Percentiles rank a stretch among this genome's conserved stretches.
phyloP scores from a whole-genome alignment of 2,329 filamentous ascomycete genomes.

The Paecilomyces formosus region DNA sequence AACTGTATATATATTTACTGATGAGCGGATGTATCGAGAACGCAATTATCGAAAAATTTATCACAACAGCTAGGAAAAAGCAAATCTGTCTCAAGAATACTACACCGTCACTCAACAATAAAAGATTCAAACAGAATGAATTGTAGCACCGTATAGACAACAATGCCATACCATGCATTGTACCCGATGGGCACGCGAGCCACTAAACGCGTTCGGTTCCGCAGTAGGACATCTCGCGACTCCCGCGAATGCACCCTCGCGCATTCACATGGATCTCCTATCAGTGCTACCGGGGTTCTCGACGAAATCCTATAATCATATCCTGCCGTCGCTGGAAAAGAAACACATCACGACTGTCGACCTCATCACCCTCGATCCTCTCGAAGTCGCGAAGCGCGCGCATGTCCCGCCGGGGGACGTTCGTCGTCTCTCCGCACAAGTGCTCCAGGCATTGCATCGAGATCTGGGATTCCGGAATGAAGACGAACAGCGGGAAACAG shows the following conservation, averaged over 20 bases:
- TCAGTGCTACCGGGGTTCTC: slow-evolving; percentile 75
- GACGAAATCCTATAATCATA: slow-evolving; percentile 60
- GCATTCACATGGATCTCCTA: slow-evolving; percentile 58
- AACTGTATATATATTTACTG: too few relatives aligned
- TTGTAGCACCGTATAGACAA: too few relatives aligned
- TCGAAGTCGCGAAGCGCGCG: slow-evolving; percentile 79
- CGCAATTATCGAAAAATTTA: too few relatives aligned
- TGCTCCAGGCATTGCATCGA: slow-evolving; percentile 60
- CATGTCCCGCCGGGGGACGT: slow-evolving; percentile 74
- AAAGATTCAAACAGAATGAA: too few relatives aligned
- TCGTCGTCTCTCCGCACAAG: slow-evolving; percentile 60
- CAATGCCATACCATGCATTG: background rate
- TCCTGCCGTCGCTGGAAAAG: slow-evolving; percentile 73
- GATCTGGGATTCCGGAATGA: slow-evolving; percentile 45
- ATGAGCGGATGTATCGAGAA: too few relatives aligned
- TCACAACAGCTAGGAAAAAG: too few relatives aligned
- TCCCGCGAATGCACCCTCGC: slow-evolving; percentile 6
- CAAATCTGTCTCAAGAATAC: too few relatives aligned
- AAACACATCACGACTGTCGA: slow-evolving; percentile 72
- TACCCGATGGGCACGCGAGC: background rate
- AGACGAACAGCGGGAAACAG: slow-evolving; percentile 2
- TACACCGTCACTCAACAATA: too few relatives aligned
- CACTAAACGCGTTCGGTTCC: background rate
- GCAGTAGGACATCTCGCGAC: slow-evolving; percentile 10
- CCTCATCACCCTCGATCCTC: slow-evolving; percentile 72